Evolutionary conservation across 78 protist genomes (phyloP).

Genomic region (Dictyostelium capitatum): DNA sequence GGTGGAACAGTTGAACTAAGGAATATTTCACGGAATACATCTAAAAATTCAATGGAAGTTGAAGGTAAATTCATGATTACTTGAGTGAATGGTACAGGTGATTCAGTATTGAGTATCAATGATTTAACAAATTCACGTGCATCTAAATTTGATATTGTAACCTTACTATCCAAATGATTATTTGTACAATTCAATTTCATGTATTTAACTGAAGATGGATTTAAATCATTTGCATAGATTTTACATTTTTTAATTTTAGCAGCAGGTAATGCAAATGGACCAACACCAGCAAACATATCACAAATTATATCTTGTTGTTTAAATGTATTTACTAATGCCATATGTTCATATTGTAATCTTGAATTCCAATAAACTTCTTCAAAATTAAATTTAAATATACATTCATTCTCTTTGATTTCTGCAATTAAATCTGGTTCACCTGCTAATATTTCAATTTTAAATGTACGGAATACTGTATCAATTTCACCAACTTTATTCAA

Average conservation of each 20-base stretch:
- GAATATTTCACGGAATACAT: constrained; percentile 71
- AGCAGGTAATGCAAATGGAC: constrained; percentile 98
- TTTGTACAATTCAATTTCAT: constrained; percentile 80
- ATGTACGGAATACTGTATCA: constrained; percentile 92
- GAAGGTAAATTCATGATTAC: constrained; percentile 96
- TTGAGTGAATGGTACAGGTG: constrained; percentile 63
- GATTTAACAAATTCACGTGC: constrained; percentile 82
- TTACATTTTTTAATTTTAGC: constrained; percentile 76
- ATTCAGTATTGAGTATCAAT: neutral
- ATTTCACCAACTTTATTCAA: constrained; percentile 94
- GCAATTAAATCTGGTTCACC: constrained; percentile 86
- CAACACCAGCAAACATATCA: constrained; percentile 97
- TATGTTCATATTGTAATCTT: constrained; percentile 94
- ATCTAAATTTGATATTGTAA: constrained; percentile 74
- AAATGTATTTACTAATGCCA: constrained; percentile 80
- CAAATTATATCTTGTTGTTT: constrained; percentile 68
- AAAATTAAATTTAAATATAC: constrained; percentile 91
- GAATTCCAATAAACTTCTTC: constrained; percentile 98
- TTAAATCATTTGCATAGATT: constrained; percentile 97
- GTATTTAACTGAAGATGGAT: constrained; percentile 87
- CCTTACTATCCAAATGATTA: constrained; percentile 75
- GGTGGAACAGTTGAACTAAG: constrained; percentile 9
- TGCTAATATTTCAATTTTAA: constrained; percentile 95
- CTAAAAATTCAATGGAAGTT: constrained; percentile 90
- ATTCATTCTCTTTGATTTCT: constrained; percentile 91